Base-by-base conservation (phyloP, 495 filamentous ascomycete species). In the Penicillium bialowiezense region DNA sequence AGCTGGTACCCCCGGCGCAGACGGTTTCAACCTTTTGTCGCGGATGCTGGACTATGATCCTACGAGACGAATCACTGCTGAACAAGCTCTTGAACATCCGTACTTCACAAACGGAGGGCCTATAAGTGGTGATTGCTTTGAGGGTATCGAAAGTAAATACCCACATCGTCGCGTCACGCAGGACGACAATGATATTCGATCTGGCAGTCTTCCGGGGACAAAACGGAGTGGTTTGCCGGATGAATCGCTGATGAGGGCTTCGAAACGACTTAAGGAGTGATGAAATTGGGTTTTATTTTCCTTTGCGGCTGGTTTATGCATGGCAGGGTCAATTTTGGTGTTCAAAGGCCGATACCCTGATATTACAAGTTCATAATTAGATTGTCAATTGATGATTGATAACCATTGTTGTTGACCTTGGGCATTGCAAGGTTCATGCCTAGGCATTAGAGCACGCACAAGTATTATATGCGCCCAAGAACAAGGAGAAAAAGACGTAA, bases 131-230 rank as follows among this genome's bases (percentile, higher is more conserved):
- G 90, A 96, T 65, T 97, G 93, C 63, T 99, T 99, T 57, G 90
- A 96, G 58, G 90, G 90, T 0, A 76, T 89, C 40, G 86, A 86
- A 60, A 81, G 79, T 49, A 87, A 93, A 61, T 99, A 99, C 69
- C 93, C 95, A 2, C 82, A 87, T 59, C 83, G 93, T 2, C 80
- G 90, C 34, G 91, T 99, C 5, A 95, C 85, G 43, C 86, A 92
- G 58, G 93, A 97, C 56, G 90, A 96, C 60, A 95, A 95, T 60
- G 93, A 97, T 68, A 95, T 97, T 44, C 77, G 88, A 3, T 88
- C 86, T 0, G 81, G 82, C n/a, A 91, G 89, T 64, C 64, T 96
- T 28, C 89, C 93, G 6, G 93, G 93, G 1, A 96, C 92, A 2
- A 97, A 97, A 70, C 77, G 91, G 38, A 91, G 87, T 51, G 93